phyloP scores from a whole-genome alignment of 371 early-diverging fungal species.

The Lichtheimia ramosa region DNA sequence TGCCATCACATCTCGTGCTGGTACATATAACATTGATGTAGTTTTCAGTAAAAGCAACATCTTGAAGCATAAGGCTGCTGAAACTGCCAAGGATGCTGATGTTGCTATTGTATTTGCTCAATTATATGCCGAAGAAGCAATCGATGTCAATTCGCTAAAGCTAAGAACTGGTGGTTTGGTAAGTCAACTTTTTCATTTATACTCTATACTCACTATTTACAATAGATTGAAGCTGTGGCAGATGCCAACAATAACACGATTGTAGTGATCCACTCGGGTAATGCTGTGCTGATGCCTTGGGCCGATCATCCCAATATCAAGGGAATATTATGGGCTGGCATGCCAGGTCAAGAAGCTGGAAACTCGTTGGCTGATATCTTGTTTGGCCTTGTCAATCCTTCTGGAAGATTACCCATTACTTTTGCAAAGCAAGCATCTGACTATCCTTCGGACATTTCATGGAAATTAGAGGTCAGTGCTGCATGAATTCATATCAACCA shows the following conservation, averaged over 20 bases:
- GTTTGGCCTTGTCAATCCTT: conserved; percentile 57
- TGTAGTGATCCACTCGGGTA: conserved; percentile 61
- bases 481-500: neutral
- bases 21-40: conserved; percentile 22
- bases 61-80: conserved; percentile 28
- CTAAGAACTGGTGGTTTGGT: conserved; percentile 56
- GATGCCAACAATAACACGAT: conserved; percentile 52
- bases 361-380: conserved; percentile 53
- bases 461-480: conserved; percentile 14
- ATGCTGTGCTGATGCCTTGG: conserved; percentile 62
- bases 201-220: neutral
- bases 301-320: conserved; percentile 53
- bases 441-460: conserved; percentile 45
- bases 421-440: conserved; percentile 29
- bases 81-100: conserved; percentile 46
- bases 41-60: conserved; percentile 1
- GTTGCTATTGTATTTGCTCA: conserved; percentile 58
- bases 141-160: conserved; percentile 53
- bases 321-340: conserved; percentile 54
- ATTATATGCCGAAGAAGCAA: conserved; percentile 59
- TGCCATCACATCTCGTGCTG: conserved; percentile 43
- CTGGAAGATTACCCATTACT: conserved; percentile 55
- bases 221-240: conserved; percentile 55
- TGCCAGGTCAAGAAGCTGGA: conserved; percentile 57
- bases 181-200: neutral